These are phyloP conservation scores for Micractinium conductrix DNA, from an alignment of 139 green algal genomes.

Conservation along the genomic window DNA sequence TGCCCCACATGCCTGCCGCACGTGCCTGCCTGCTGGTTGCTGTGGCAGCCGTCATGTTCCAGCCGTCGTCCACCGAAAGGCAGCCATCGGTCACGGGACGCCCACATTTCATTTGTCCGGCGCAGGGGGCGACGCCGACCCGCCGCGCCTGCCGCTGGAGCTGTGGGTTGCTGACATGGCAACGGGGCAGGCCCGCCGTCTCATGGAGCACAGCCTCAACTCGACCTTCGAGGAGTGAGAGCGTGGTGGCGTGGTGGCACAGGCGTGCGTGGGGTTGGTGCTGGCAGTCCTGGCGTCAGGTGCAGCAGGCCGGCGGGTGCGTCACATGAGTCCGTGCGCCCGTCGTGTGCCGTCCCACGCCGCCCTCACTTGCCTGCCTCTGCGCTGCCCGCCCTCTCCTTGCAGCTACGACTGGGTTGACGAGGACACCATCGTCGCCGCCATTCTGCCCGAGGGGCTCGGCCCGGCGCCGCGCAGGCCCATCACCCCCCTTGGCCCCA, in stretches of 20 bases:
- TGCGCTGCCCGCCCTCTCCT: background rate
- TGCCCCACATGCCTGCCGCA: background rate
- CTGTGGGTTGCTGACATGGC: conserved; percentile 90
- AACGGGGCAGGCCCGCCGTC: conserved; percentile 60
- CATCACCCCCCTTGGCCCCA: conserved; percentile 71
- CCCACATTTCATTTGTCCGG: no score
- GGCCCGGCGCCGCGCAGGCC: conserved; percentile 50
- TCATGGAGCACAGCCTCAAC: conserved; percentile 66
- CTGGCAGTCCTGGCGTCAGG: no score
- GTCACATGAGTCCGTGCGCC: no score
- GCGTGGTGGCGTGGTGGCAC: no score
- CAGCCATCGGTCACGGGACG: no score
- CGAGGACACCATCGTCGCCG: conserved; percentile 81
- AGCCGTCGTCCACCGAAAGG: no score
- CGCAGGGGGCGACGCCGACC: conserved; percentile 59
- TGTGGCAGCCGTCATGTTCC: no score
- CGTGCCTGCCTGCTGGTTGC: no score
- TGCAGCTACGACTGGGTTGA: conserved; percentile 85
- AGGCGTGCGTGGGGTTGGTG: no score
- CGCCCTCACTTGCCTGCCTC: background rate
- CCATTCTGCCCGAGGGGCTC: conserved; percentile 56
- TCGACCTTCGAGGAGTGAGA: conserved; percentile 67
- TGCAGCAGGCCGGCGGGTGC: no score
- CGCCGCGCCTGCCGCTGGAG: conserved; percentile 72
- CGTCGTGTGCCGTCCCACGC: background rate